Base-by-base conservation (phyloP, 140 eudicot genomes). In the Flaveria floridana region DNA sequence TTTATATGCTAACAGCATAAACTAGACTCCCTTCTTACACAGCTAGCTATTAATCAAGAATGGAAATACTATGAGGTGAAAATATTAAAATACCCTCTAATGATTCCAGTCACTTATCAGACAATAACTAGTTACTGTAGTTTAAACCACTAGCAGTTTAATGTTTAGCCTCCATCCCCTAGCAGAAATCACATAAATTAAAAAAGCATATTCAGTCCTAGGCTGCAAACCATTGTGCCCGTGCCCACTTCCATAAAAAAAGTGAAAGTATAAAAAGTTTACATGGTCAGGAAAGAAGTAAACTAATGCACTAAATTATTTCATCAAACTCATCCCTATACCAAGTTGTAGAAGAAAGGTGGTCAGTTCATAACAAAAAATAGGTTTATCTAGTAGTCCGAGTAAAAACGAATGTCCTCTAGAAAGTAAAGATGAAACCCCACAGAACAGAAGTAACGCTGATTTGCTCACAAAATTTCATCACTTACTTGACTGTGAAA, bases 401-500 rank as follows among this genome's bases (percentile, higher is more conserved):
- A 76, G 63, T 14, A 48, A 50, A 58, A 34, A 61, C 3, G 64
- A 20, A 47, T 50, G 44, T n/a, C 70, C 50, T 72, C 53, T 41
- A 44, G 37, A 68, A 65, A 26, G 14, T 19, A 65, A 41, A 58
- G 50, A 44, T 44, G 50, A 44, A 44, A 44, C 14, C 50, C 50
- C 50, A 44, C 50, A 44, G 50, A 44, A 7, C 1, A 44, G 50
- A 44, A 44, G 50, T 6, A 44, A 44, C 63, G 34, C 75, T 41
- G 63, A 70, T 14, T 69, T 65, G 79, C 71, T 70, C 76, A 76
- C 71, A 76, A 34, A 53, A 61, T 71, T 61, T 67, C 64, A 80
- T 58, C 59, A 82, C 89, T 85, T 82, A 82, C 84, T 85, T 85
- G 84, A 68, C 28, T 25, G 80, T 63, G 71, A 63, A 77, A 67